Evolutionary conservation across 192 early-diverging fungal species (phyloP).

Genomic region (Podila clonocystis): DNA sequence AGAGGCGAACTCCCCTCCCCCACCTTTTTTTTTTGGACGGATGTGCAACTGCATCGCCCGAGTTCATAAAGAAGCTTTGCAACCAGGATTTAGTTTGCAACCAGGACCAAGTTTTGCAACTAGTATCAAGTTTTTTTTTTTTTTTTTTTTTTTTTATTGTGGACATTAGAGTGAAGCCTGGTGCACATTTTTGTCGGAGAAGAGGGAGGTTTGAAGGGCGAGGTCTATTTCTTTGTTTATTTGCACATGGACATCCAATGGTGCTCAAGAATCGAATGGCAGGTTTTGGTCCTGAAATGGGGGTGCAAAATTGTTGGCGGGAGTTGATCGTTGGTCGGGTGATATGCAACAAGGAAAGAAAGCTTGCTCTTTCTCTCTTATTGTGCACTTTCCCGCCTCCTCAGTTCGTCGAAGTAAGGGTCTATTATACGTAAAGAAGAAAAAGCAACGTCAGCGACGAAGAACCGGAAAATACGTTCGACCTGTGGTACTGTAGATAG

Average conservation of each 20-base stretch:
- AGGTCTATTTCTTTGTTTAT: not conserved
- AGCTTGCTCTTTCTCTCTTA: not conserved
- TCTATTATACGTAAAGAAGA: constrained; percentile 9
- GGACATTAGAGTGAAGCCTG: not conserved
- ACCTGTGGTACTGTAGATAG: not conserved
- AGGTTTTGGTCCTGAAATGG: too few relatives aligned
- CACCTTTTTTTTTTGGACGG: too few relatives aligned
- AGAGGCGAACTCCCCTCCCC: too few relatives aligned
- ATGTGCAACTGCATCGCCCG: not conserved
- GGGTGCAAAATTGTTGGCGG: not conserved
- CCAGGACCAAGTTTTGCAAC: too few relatives aligned
- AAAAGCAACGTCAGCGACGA: not conserved
- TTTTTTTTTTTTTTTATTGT: not conserved
- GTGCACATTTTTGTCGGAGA: not conserved
- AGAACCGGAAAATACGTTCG: not conserved
- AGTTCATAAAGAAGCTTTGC: not conserved
- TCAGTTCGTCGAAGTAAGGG: constrained; percentile 45
- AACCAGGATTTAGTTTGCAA: too few relatives aligned
- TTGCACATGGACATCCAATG: too few relatives aligned
- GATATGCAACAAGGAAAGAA: not conserved
- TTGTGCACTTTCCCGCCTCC: constrained; percentile 28
- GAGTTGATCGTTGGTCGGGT: not conserved
- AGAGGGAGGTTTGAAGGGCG: not conserved
- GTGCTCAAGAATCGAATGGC: too few relatives aligned
- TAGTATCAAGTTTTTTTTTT: not conserved